These are phyloP conservation scores for Diutina neorugosa DNA, from an alignment of 1,139 yeast genomes.

Conservation along the genomic window DNA sequence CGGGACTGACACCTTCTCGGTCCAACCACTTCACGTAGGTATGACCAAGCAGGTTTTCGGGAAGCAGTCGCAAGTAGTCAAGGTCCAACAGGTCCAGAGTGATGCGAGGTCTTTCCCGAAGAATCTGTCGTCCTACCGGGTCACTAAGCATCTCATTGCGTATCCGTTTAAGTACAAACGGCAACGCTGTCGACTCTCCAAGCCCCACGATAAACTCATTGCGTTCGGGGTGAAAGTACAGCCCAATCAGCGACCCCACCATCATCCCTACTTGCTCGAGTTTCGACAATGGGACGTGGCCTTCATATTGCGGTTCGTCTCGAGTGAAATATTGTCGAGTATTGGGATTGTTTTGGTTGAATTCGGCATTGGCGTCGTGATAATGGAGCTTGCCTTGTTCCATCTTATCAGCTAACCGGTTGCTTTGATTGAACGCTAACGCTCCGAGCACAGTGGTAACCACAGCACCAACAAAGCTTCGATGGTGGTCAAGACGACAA, in stretches of 20 bases:
- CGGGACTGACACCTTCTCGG: conserved; percentile 85
- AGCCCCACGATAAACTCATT: conserved; percentile 81
- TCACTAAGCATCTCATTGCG: conserved; percentile 67
- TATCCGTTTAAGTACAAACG: conserved; percentile 48
- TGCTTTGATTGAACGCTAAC: conserved; percentile 32
- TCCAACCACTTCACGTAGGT: conserved; percentile 75
- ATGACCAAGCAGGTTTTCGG: conserved; percentile 66
- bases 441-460: conserved; percentile 12
- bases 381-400: conserved; percentile 42
- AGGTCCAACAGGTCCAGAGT: conserved; percentile 61
- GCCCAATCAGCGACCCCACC: conserved; percentile 70
- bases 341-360: conserved; percentile 15
- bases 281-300: conserved; percentile 64
- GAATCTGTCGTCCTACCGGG: conserved; percentile 62
- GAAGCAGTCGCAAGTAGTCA: conserved; percentile 45
- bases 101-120: conserved; percentile 73
- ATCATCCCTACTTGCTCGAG: conserved; percentile 57
- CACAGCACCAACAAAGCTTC: conserved; percentile 10
- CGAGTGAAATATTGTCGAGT: conserved; percentile 22
- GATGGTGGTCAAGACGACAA: background rate
- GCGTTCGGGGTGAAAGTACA: conserved; percentile 71
- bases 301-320: conserved; percentile 48
- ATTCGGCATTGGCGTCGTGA: conserved; percentile 20
- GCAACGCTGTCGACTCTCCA: conserved; percentile 85
- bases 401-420: conserved; percentile 45